Conservation (phyloP, 352 stramenopile genomes). For the Pythium periplocum region DNA sequence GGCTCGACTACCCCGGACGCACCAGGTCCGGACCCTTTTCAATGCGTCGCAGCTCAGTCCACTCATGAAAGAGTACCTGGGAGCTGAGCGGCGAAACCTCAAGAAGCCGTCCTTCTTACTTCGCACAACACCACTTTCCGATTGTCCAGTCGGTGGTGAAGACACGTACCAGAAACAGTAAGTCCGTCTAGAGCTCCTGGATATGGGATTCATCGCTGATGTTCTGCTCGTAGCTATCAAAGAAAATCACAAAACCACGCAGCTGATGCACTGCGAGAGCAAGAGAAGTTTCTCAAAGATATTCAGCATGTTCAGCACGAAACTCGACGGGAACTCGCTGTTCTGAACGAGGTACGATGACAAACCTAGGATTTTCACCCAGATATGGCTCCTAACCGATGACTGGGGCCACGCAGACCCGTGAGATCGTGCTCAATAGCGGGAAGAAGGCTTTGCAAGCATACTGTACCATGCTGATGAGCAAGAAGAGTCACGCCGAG, state of each 20-base stretch:
- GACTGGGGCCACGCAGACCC: conserved; percentile 21
- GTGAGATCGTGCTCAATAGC: conserved; percentile 62
- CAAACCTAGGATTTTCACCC: background rate
- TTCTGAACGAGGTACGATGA: conserved; percentile 42
- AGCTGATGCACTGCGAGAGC: conserved; percentile 35
- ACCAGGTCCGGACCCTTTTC: conserved; percentile 68
- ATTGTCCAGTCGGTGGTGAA: conserved; percentile 71
- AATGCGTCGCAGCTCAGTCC: conserved; percentile 77
- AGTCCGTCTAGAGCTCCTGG: conserved; percentile 3
- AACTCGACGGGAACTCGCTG: conserved; percentile 47
- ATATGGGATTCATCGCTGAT: background rate
- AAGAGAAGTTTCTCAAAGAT: conserved; percentile 50
- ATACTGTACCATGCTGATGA: conserved; percentile 64
- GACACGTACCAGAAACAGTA: conserved; percentile 81
- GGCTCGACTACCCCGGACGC: conserved; percentile 28
- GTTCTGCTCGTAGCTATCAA: conserved; percentile 29
- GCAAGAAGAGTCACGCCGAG: conserved; percentile 35
- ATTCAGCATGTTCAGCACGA: conserved; percentile 57
- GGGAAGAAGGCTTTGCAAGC: conserved; percentile 68
- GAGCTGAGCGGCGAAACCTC: conserved; percentile 41
- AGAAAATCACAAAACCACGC: conserved; percentile 38
- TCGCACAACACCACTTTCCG: conserved; percentile 62
- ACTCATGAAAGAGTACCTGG: conserved; percentile 75
- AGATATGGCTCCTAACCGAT: background rate
- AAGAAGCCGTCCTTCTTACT: conserved; percentile 71